Conservation (phyloP, 495 filamentous ascomycete genomes). For the Cladorrhinum samala region DNA sequence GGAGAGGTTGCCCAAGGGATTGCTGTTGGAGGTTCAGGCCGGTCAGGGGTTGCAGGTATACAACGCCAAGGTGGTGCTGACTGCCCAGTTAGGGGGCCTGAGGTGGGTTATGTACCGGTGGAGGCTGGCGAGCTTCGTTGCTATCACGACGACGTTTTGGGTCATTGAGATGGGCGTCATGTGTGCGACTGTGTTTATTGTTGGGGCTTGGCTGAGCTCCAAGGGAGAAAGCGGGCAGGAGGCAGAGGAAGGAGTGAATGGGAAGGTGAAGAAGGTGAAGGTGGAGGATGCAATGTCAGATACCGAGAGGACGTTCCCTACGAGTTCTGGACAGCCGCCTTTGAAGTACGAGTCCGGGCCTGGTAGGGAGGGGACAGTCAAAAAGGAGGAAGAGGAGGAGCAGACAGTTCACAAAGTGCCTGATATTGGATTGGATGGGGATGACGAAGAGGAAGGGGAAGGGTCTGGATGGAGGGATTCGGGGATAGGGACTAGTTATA, state of each 20-base stretch:
- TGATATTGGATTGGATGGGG: constrained; percentile 22
- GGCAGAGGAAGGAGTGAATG: not conserved
- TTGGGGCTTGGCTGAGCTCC: not conserved
- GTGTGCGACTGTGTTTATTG: constrained; percentile 32
- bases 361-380: constrained; percentile 2
- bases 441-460: constrained; percentile 35
- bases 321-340: constrained; percentile 43
- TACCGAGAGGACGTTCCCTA: constrained; percentile 51
- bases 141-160: constrained; percentile 72
- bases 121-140: constrained; percentile 58
- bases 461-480: constrained; percentile 30
- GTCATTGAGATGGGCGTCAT: constrained; percentile 56
- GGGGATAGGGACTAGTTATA: constrained; percentile 44
- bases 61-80: constrained; percentile 56
- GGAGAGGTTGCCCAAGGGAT: constrained; percentile 49
- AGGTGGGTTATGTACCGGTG: constrained; percentile 83
- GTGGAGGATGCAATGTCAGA: constrained; percentile 21
- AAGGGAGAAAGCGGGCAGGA: not conserved
- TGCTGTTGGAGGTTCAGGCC: constrained; percentile 62
- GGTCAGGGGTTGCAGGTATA: constrained; percentile 70
- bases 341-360: constrained; percentile 31
- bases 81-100: constrained; percentile 66
- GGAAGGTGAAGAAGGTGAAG: constrained; percentile 4
- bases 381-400: constrained; percentile 17
- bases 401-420: constrained; percentile 1